These are phyloP conservation scores for Aspergillus sp. DNA, from an alignment of 2,329 filamentous ascomycete species.

Conservation along the genomic window DNA sequence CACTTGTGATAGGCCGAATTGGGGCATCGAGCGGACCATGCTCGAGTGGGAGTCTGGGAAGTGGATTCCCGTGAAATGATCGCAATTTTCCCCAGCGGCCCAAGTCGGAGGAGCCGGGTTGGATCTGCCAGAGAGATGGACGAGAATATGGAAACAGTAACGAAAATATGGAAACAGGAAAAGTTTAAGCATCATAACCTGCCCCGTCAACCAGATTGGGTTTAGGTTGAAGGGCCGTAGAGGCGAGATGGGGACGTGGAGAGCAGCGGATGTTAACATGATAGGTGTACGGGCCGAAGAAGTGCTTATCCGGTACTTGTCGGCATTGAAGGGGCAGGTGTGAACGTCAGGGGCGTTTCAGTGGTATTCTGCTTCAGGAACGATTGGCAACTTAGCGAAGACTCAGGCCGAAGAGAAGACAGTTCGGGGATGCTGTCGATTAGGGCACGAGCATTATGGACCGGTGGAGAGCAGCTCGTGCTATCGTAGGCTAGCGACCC, in stretches of 20 bases:
- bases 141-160: neutral
- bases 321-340: neutral
- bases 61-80: neutral
- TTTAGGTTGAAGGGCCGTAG: neutral
- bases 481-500: too few relatives aligned
- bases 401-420: too few relatives aligned
- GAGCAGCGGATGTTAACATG: neutral
- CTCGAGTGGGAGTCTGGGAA: neutral
- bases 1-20: neutral
- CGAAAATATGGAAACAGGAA: neutral
- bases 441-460: too few relatives aligned
- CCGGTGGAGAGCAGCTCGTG: too few relatives aligned
- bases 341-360: neutral
- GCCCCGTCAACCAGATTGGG: neutral
- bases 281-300: neutral
- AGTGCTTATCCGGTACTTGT: neutral
- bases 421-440: too few relatives aligned
- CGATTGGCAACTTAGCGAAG: too few relatives aligned
- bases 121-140: neutral
- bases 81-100: too few relatives aligned
- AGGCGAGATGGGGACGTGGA: neutral
- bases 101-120: too few relatives aligned
- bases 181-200: neutral
- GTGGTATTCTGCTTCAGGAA: constrained; percentile 1
- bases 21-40: neutral